Base-by-base conservation (phyloP, 1,284 basidiomycete species). In the Pholiota adiposa region DNA sequence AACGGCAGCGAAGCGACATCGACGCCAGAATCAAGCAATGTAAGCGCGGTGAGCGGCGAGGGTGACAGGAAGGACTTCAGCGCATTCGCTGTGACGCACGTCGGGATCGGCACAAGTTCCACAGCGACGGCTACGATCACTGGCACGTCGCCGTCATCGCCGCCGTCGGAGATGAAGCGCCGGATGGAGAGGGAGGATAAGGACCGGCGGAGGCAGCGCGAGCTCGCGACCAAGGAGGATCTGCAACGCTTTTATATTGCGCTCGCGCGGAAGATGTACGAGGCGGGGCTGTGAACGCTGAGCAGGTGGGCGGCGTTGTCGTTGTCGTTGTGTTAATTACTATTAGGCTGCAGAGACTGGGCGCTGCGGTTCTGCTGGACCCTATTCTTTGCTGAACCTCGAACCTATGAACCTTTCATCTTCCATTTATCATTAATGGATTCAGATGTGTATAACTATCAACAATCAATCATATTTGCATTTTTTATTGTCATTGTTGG, bases 221-320 rank as follows among this genome's bases (percentile, higher is more conserved):
- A 90, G 56, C 66, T 86, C 16, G 80, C 76, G 60, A 81, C 77
- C 56, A 86, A 86, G 73, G 78, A 80, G 63, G 89, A 91, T 67
- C 72, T 93, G 64, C 91, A 93, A 72, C 76, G 84, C 64, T 90
- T 94, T 70, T 93, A 92, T 69, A 78, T 93, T 40, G 88, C 90
- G 7, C 70, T 94, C 27, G 83, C 88, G 61, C 83, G 87, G 70
- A 92, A 89, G 74, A 72, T 94, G 74, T 92, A 92, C 65, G 88
- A 93, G 60, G 90, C 93, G 70, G 92, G 92, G 18, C 69, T 93
- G 66, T 93, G 78, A 49, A 11, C 2, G 19, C 12, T 43, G 36
- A 19, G n/a, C n/a, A 23, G 33, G 51, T 51, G 25, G 4, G 4
- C 25, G 29, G 12, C 27, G 5, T 33, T 33, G 12, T 33, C 5